phyloP scores from a whole-genome alignment of 2,329 filamentous ascomycete genomes.

The Geoglossum cookeanum region DNA sequence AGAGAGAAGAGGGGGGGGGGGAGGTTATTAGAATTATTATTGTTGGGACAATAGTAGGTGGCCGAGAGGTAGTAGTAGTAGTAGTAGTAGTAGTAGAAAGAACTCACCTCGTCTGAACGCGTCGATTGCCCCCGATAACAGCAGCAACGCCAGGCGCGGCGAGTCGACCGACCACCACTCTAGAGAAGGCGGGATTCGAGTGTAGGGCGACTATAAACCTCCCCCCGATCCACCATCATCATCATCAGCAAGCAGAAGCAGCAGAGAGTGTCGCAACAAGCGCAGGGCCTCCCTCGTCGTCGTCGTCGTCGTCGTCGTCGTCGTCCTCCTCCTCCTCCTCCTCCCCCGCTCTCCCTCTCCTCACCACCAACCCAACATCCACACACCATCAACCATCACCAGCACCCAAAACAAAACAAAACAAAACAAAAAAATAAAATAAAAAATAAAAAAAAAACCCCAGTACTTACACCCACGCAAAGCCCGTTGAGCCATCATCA shows the following conservation, averaged over 20 bases:
- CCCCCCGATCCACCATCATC: not conserved
- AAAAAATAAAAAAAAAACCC: not conserved
- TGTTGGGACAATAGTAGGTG: not conserved
- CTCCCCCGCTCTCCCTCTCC: too few relatives aligned
- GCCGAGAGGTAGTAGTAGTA: too few relatives aligned
- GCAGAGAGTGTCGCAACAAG: not conserved
- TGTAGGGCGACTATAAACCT: conserved; percentile 5
- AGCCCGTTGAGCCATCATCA: conserved; percentile 26
- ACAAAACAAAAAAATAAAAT: too few relatives aligned
- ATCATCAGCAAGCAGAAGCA: not conserved
- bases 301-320: too few relatives aligned
- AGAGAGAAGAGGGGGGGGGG: too few relatives aligned
- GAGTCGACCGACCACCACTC: conserved; percentile 4
- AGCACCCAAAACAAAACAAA: too few relatives aligned
- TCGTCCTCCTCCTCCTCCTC: too few relatives aligned
- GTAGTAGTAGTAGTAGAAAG: not conserved
- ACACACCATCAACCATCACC: too few relatives aligned
- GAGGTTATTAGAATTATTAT: not conserved
- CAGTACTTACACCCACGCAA: conserved; percentile 21
- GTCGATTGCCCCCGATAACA: conserved; percentile 21
- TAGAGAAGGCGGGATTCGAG: not conserved
- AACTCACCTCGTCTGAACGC: conserved; percentile 29
- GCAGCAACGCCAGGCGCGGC: conserved; percentile 20
- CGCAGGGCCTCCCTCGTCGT: too few relatives aligned
- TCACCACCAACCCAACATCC: too few relatives aligned